These are phyloP conservation scores for Rutstroemia sp. DNA, from an alignment of 2,329 filamentous ascomycete species.

Conservation along the genomic window DNA sequence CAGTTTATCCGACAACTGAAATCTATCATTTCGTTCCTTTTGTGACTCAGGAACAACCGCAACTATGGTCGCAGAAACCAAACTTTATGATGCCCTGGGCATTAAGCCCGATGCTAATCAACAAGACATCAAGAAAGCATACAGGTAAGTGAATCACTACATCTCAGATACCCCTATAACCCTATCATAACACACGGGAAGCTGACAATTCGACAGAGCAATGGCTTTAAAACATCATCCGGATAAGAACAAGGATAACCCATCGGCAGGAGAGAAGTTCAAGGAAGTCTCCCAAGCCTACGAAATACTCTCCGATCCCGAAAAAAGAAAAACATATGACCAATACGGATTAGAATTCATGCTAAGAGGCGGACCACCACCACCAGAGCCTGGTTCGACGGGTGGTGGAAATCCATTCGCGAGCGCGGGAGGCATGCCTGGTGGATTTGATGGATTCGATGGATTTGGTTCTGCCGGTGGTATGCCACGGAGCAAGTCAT, in stretches of 20 bases:
- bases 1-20: no score
- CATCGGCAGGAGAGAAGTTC: slow-evolving; percentile 83
- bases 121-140: slow-evolving; percentile 96
- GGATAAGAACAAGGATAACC: slow-evolving; percentile 95
- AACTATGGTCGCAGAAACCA: slow-evolving; percentile 88
- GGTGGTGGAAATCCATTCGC: slow-evolving; percentile 54
- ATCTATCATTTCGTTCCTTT: neutral
- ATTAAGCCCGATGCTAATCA: slow-evolving; percentile 74
- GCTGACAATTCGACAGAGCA: slow-evolving; percentile 49
- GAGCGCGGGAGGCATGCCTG: slow-evolving; percentile 46
- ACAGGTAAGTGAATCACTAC: slow-evolving; percentile 52
- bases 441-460: slow-evolving; percentile 45
- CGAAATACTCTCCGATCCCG: slow-evolving; percentile 93
- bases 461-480: slow-evolving; percentile 29
- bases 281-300: slow-evolving; percentile 98
- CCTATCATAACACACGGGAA: neutral
- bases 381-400: slow-evolving; percentile 45
- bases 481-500: slow-evolving; percentile 43
- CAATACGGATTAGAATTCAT: slow-evolving; percentile 92
- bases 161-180: neutral
- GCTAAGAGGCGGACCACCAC: slow-evolving; percentile 68
- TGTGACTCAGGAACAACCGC: neutral
- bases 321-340: slow-evolving; percentile 94
- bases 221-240: slow-evolving; percentile 87
- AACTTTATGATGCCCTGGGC: slow-evolving; percentile 82